Base-by-base conservation (phyloP, 2,329 filamentous ascomycete genomes). In the Paraphoma chrysanthemicola region DNA sequence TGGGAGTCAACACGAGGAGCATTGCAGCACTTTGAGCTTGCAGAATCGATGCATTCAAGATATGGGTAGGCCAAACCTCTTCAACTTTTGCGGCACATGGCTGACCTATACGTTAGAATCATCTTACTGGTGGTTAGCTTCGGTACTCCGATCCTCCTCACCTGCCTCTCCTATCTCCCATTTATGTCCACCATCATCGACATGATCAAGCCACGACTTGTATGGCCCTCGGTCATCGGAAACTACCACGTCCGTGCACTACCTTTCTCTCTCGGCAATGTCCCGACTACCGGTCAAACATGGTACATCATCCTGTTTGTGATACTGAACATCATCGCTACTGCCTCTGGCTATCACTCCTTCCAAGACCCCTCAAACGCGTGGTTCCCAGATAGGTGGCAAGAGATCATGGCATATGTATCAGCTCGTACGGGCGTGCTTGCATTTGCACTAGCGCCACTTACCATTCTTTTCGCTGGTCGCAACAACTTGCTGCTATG, bases 201-300 rank as follows among this genome's bases (percentile, higher is more conserved):
- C 36, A 63, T 38, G 28, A 9, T 66, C 33, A 66, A 58, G 12
- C 56, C 65, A 28, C 49, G 51, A 23, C 29, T 66, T 2, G 48
- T 63, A 11, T 67, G 57, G 44, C 63, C 64, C 3, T 59, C 59
- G 3, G 28, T 60, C 11, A 44, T 66, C 23, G 53, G 59, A 6
- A 54, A 44, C 2, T 63, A 64, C 50, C 64, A 68, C 17, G 44
- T 57, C 6, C 60, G 49, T 10, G 16, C 63, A 5, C 59, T 67
- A 2, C 64, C 59, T 10, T 64, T 43, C 9, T 51, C 48, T 1
- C 44, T 63, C 12, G 61, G 63, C 1, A 78, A 79, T 52, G 70
- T 70, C 3, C 81, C 81, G 0, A 82, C 78, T 1, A 51, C 75
- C 1, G 80, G 80, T 1, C 81, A 83, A 44, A 63, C 70, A 53